Percentiles rank a stretch among this genome's conserved stretches.
Conservation (phyloP, 768 basidiomycete genomes). For the Auriscalpium vulgare region DNA sequence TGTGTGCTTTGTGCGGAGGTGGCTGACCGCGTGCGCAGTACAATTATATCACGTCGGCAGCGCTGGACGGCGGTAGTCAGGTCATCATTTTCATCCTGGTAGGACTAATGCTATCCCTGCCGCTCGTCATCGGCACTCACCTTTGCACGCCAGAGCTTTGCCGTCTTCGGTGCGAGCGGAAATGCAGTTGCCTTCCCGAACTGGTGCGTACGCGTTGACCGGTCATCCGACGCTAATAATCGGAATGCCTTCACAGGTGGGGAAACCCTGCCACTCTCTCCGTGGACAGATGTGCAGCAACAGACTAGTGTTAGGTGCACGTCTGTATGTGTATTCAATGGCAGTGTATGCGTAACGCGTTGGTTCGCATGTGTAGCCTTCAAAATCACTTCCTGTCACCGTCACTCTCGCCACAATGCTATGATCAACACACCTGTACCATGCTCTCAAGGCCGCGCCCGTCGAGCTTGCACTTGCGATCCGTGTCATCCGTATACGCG, state of each 20-base stretch:
- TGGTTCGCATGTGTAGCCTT: too few species aligned
- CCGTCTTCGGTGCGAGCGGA: constrained; percentile 35
- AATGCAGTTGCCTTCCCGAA: constrained; percentile 34
- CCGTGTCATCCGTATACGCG: too few species aligned
- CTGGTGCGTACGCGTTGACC: constrained; percentile 30
- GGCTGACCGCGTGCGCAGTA: constrained; percentile 18
- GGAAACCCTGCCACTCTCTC: not conserved
- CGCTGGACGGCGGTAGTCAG: constrained; percentile 41
- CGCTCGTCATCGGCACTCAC: not conserved
- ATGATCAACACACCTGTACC: too few species aligned
- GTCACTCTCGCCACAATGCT: too few species aligned
- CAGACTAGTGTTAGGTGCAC: not conserved
- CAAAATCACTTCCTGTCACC: too few species aligned
- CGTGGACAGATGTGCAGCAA: not conserved
- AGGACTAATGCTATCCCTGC: constrained; percentile 16
- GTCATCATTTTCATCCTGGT: constrained; percentile 43
- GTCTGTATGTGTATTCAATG: not conserved
- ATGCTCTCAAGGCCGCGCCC: too few species aligned
- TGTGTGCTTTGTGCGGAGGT: not conserved
- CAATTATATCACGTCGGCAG: constrained; percentile 40
- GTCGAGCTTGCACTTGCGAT: too few species aligned
- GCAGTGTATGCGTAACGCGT: too few species aligned
- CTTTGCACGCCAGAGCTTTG: constrained; percentile 20
- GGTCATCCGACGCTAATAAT: not conserved
- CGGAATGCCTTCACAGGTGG: not conserved